These are phyloP conservation scores for Solanum chiquidenum DNA, from an alignment of 257 asterid genomes.

Conservation along the genomic window DNA sequence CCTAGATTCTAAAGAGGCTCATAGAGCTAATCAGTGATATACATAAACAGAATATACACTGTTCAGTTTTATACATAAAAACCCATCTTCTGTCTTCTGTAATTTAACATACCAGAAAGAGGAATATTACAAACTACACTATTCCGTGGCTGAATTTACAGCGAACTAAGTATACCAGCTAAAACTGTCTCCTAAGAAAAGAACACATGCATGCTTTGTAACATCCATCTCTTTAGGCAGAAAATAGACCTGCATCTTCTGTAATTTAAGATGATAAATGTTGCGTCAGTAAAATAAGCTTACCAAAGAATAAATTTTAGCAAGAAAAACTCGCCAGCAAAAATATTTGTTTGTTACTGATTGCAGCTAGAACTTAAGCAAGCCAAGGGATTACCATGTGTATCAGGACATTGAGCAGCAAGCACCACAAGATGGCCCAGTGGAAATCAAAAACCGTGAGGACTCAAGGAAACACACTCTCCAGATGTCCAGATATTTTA, in stretches of 20 bases:
- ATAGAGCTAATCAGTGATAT: neutral
- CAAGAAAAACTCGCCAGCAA: neutral
- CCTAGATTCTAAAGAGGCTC: neutral
- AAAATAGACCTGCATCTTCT: neutral
- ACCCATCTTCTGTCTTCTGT: neutral
- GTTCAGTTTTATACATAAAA: neutral
- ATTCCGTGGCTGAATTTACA: neutral
- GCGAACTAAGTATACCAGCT: neutral
- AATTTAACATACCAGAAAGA: neutral
- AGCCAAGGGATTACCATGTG: conserved; percentile 1
- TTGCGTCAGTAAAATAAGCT: neutral
- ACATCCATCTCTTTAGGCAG: neutral
- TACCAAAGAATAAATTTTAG: neutral
- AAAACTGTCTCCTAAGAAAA: neutral
- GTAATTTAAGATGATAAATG: neutral
- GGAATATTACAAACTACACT: neutral
- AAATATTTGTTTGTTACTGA: neutral
- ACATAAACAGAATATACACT: neutral
- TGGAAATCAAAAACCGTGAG: conserved; percentile 32
- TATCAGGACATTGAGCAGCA: conserved; percentile 12
- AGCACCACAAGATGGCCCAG: neutral
- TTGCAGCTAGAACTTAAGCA: neutral
- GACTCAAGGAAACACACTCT: conserved; percentile 47
- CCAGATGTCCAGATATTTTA: conserved; percentile 78
- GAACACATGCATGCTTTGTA: neutral